Conservation (phyloP, 1,139 yeast species). For the Sugiyamaella paludigena region DNA sequence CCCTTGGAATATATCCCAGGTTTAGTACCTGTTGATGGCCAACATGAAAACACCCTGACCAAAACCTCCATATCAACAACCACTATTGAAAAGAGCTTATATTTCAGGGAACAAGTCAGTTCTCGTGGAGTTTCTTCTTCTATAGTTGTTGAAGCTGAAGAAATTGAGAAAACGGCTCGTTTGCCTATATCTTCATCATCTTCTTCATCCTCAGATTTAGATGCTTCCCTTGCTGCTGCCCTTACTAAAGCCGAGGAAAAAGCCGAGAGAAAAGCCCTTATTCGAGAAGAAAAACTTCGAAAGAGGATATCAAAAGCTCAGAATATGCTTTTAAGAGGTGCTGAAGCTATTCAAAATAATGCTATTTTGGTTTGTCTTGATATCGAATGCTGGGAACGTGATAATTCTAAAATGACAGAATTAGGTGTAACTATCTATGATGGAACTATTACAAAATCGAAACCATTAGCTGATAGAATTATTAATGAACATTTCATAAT, state of each 20-base stretch:
- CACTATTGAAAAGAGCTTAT: too few relatives aligned
- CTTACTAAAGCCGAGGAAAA: neutral
- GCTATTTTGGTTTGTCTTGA: slow-evolving; percentile 46
- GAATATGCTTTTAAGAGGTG: slow-evolving; percentile 3
- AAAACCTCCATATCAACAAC: too few relatives aligned
- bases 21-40: too few relatives aligned
- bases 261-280: slow-evolving; percentile 2
- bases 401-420: slow-evolving; percentile 52
- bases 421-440: slow-evolving; percentile 67
- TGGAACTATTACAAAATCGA: slow-evolving; percentile 6
- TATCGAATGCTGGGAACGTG: slow-evolving; percentile 61
- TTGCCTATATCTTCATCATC: too few relatives aligned
- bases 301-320: neutral
- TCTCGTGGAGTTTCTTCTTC: too few relatives aligned
- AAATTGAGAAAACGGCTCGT: too few relatives aligned
- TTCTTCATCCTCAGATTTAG: too few relatives aligned
- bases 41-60: too few relatives aligned
- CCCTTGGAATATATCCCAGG: too few relatives aligned
- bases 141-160: too few relatives aligned
- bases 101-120: too few relatives aligned
- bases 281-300: slow-evolving; percentile 2
- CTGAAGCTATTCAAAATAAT: slow-evolving; percentile 1
- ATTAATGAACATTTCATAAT: slow-evolving; percentile 57
- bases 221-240: too few relatives aligned
- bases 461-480: slow-evolving; percentile 37